Evolutionary conservation across 352 stramenopile species (phyloP).

Genomic region (Pythium angustatum): DNA sequence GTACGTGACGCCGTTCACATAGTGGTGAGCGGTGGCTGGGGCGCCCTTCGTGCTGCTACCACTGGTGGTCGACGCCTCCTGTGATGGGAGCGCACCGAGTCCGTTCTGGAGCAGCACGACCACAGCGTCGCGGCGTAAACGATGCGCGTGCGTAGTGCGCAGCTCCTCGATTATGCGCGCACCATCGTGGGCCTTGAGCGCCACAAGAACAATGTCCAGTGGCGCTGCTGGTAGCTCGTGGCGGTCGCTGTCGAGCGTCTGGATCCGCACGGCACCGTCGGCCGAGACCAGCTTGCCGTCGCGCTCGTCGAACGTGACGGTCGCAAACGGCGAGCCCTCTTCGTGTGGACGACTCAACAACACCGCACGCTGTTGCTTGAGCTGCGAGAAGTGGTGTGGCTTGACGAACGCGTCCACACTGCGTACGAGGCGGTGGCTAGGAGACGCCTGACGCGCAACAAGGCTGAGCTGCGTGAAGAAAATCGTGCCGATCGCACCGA

Average conservation of each 20-base stretch:
- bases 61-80: background rate
- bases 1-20: slow-evolving; percentile 69
- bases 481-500: slow-evolving; percentile 74
- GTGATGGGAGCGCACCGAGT: slow-evolving; percentile 40
- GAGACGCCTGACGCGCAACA: slow-evolving; percentile 27
- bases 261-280: slow-evolving; percentile 38
- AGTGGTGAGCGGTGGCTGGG: slow-evolving; percentile 29
- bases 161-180: slow-evolving; percentile 39
- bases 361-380: slow-evolving; percentile 15
- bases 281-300: slow-evolving; percentile 13
- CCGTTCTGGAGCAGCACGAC: slow-evolving; percentile 75
- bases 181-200: slow-evolving; percentile 74
- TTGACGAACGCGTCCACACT: slow-evolving; percentile 61
- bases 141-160: slow-evolving; percentile 28
- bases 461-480: slow-evolving; percentile 58
- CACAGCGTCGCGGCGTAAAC: slow-evolving; percentile 48
- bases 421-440: slow-evolving; percentile 2
- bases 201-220: slow-evolving; percentile 61
- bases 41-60: too few species aligned
- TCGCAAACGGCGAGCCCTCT: background rate
- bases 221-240: slow-evolving; percentile 11
- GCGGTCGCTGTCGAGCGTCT: slow-evolving; percentile 29
- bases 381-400: slow-evolving; percentile 35
- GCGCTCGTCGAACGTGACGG: background rate
- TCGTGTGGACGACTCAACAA: slow-evolving; percentile 6